Evolutionary conservation across 768 basidiomycete genomes (phyloP), one percentile per base, ranked within the genome.

Genomic region (Boletus fagicola): DNA sequence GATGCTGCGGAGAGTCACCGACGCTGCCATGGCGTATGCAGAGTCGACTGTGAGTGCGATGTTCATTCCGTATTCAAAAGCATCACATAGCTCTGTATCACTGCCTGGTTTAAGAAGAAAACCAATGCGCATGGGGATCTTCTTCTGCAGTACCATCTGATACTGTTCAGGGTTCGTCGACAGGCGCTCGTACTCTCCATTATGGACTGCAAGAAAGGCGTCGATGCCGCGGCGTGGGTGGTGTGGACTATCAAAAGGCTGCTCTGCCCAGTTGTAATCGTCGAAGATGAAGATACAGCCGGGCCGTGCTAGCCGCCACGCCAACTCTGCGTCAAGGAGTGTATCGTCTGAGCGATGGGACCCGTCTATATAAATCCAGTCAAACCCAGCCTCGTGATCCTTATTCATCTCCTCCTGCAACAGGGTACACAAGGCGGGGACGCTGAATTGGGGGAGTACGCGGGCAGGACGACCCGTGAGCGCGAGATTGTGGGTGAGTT

Each of bases 311-410:
- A 85, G 68, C 6, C 84, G 73, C 83, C 83, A 84, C 2, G 75
- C 77, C 33, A 84, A 68, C 65, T 85, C 84, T 9, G 77, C 83
- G 62, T 85, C 84, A n/a, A 85, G 74, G 48, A 85, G 70, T 0
- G 82, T 84, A 60, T 85, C 84, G 58, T 82, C 81, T 9, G 83
- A 80, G 51, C 80, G 77, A 63, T 84, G 83, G 8, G 82, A 83
- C 5, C 83, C 83, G 54, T 84, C 83, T 46, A 85, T 64, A 59
- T 85, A 85, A 16, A 84, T 70, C 78, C 80, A 85, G 58, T 84
- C 81, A 58, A 80, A 85, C 2, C 83, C 83, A 18, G 77, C 70
- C 1, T 57, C 56, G 1, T 65, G 33, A 0, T 42, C 58, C 20
- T 61, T 58, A 1, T 49, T 43, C 56, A 76, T 76, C 66, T 80